Percentiles rank a stretch among this genome's conserved stretches.
Conservation (phyloP, 352 stramenopile genomes). For the Globisporangium canariense region DNA sequence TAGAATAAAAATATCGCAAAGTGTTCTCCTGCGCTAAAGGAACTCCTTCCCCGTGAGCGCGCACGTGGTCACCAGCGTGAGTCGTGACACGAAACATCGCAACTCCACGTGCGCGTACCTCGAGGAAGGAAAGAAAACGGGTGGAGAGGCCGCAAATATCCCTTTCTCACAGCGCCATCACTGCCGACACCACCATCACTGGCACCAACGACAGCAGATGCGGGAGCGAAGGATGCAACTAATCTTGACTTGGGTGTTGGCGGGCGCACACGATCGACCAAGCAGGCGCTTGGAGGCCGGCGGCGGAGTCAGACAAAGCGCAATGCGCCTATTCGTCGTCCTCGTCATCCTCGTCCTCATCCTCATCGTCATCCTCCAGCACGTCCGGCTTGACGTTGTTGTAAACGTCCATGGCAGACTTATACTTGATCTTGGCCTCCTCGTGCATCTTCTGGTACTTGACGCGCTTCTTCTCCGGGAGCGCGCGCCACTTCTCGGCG, state of each 20-base stretch:
- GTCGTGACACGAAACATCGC: not conserved
- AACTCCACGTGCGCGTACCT: not conserved
- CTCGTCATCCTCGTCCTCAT: conserved; percentile 72
- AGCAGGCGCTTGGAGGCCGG: not conserved
- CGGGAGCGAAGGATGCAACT: conserved; percentile 18
- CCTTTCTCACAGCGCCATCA: not conserved
- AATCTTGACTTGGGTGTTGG: conserved; percentile 7
- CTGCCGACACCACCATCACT: not conserved
- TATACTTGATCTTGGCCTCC: conserved; percentile 85
- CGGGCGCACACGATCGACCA: not conserved
- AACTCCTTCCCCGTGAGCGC: not conserved
- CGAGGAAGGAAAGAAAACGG: conserved; percentile 2
- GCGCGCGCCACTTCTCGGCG: conserved; percentile 80
- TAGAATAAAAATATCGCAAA: conserved; percentile 25
- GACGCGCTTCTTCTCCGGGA: conserved; percentile 91
- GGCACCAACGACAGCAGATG: not conserved
- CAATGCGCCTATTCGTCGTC: conserved; percentile 50
- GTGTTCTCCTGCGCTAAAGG: conserved; percentile 18
- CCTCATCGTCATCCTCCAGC: conserved; percentile 35
- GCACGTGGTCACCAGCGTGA: not conserved
- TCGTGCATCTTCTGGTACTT: conserved; percentile 89
- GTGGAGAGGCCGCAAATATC: conserved; percentile 9
- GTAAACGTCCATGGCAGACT: conserved; percentile 90
- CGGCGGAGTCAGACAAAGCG: not conserved
- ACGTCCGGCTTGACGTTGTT: conserved; percentile 52